phyloP scores from a whole-genome alignment of 208 protist genomes.

The Trypanosoma cruzi region DNA sequence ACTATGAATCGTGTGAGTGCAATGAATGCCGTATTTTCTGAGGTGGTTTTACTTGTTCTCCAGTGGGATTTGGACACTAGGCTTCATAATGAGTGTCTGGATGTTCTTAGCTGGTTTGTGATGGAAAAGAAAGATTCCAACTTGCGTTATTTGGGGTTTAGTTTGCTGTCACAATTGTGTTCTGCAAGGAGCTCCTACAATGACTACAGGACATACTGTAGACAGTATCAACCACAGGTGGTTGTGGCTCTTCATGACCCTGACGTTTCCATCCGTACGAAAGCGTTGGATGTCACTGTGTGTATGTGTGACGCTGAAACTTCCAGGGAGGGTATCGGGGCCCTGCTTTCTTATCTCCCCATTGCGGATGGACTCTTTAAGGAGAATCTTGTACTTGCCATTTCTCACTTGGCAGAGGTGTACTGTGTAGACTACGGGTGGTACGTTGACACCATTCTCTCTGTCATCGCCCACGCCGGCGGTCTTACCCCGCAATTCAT shows the following conservation, averaged over 20 bases:
- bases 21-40: slow-evolving; percentile 97
- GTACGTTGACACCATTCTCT: slow-evolving; percentile 98
- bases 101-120: slow-evolving; percentile 90
- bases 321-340: slow-evolving; percentile 91
- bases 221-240: slow-evolving; percentile 93
- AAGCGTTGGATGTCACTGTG: slow-evolving; percentile 98
- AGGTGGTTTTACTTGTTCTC: slow-evolving; percentile 95
- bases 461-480: slow-evolving; percentile 95
- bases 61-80: slow-evolving; percentile 86
- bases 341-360: slow-evolving; percentile 93
- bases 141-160: slow-evolving; percentile 90
- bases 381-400: slow-evolving; percentile 96
- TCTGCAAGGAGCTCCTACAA: slow-evolving; percentile 37
- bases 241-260: slow-evolving; percentile 93
- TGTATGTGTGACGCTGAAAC: slow-evolving; percentile 96
- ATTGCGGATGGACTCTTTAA: slow-evolving; percentile 92
- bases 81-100: slow-evolving; percentile 76
- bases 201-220: slow-evolving; percentile 74
- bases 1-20: slow-evolving; percentile 97
- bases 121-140: slow-evolving; percentile 92
- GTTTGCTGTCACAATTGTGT: slow-evolving; percentile 71
- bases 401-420: slow-evolving; percentile 96
- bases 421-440: slow-evolving; percentile 93
- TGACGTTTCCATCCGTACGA: slow-evolving; percentile 97
- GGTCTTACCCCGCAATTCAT: slow-evolving; percentile 96